phyloP scores from a whole-genome alignment of 2,329 filamentous ascomycete genomes.

The Tolypocladium tropicale region DNA sequence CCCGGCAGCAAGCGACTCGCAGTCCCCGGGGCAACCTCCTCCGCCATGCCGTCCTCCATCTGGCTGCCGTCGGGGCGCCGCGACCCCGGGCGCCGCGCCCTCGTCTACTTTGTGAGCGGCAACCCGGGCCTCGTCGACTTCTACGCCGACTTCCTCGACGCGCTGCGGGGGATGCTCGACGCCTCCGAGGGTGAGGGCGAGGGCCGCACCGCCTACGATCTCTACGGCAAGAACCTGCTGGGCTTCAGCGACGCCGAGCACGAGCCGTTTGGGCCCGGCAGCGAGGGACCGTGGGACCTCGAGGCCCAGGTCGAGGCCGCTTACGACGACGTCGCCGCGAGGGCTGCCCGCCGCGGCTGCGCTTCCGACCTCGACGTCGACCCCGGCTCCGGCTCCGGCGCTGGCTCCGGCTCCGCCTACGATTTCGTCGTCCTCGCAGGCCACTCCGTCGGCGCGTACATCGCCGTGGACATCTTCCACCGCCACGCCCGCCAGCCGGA shows the following conservation, averaged over 20 bases:
- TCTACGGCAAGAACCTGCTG: constrained; percentile 47
- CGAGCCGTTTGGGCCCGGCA: constrained; percentile 26
- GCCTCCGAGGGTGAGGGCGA: constrained; percentile 19
- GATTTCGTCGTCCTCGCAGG: constrained; percentile 57
- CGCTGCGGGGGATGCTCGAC: constrained; percentile 44
- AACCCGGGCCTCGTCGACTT: constrained; percentile 70
- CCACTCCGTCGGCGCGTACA: constrained; percentile 66
- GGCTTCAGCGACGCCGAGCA: constrained; percentile 48
- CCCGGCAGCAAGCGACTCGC: neutral
- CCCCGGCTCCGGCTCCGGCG: constrained; percentile 6
- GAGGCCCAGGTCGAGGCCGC: constrained; percentile 41
- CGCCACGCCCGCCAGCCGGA: constrained; percentile 33
- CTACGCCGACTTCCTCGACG: constrained; percentile 56
- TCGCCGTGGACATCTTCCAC: constrained; percentile 57
- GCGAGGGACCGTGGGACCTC: constrained; percentile 35
- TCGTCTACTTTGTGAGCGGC: constrained; percentile 65
- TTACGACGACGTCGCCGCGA: constrained; percentile 25
- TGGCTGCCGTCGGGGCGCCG: constrained; percentile 17
- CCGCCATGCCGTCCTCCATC: constrained; percentile 13
- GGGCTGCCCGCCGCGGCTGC: constrained; percentile 8
- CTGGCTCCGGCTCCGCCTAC: constrained; percentile 28
- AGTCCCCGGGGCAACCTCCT: neutral
- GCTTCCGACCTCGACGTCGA: too few relatives aligned
- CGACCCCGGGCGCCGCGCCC: constrained; percentile 19
- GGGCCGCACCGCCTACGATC: constrained; percentile 31